Base-by-base conservation (phyloP, 139 green algal genomes). In the Closterium sp. region DNA sequence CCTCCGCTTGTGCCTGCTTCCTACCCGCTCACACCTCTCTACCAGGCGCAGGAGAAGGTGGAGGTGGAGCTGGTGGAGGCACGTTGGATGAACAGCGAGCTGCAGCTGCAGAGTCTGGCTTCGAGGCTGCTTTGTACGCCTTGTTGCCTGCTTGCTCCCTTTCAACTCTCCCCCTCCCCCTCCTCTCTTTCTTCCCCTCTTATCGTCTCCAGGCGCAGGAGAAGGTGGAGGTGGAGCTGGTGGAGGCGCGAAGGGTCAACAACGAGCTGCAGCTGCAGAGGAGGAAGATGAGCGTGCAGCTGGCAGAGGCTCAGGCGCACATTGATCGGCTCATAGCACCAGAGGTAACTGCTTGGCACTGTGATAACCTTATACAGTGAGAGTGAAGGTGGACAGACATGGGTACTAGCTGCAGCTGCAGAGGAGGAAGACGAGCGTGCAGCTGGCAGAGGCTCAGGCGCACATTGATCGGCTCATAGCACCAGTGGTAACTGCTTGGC, bases 241-340 rank as follows among this genome's bases (percentile, higher is more conserved):
- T 89, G 33, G 89, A 92, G 83, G 25, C 90, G 25, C 32, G 89
- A 6, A 25, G 76, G 81, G n/a, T 84, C 23, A 85, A 87, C 89
- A 92, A 92, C 34, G 89, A 92, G 31, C 84, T 92, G 43, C 89
- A 92, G 83, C 83, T 92, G 83, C 89, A 92, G 86, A 90, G 36
- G 76, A 32, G 89, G 19, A 92, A 92, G 83, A 89, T 92, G 83
- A 90, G 89, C 89, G 89, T 90, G 38, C 89, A 92, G 89, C 64
- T 92, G 84, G 36, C 89, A 8, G 89, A 92, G 64, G 33, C 32
- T 0, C 33, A 92, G 38, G 84, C 21, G 28, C 89, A 76, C 89
- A 64, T 92, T 10, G 33, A 66, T 31, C 33, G 76, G 30, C n/a
- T 92, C 12, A 55, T 55, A 31, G 76, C 32, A 9, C 64, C 89